Evolutionary conservation across 495 filamentous ascomycete species (phyloP).

Genomic region (Viridothelium virens): DNA sequence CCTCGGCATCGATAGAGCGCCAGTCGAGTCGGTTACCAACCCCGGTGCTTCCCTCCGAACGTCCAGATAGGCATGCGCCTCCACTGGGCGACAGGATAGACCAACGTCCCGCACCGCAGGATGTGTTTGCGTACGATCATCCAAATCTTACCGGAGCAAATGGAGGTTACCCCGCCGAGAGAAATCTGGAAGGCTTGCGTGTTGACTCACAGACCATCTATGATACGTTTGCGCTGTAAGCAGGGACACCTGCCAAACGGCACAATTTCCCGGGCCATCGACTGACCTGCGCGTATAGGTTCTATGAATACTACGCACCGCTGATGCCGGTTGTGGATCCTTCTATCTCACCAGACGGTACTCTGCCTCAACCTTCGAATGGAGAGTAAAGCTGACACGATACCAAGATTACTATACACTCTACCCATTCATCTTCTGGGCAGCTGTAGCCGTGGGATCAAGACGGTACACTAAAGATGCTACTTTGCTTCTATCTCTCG

Average conservation of each 20-base stretch:
- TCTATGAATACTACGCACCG: constrained; percentile 10
- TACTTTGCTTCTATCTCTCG: neutral
- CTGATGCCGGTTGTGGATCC: constrained; percentile 1
- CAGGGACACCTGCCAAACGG: neutral
- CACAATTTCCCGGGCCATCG: neutral
- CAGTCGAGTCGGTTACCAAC: neutral
- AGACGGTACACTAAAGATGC: constrained; percentile 9
- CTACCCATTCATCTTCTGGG: constrained; percentile 1
- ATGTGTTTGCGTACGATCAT: neutral
- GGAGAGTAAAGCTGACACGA: neutral
- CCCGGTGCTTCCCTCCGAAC: neutral
- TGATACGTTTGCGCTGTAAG: neutral
- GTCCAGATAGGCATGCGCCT: neutral
- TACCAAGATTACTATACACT: neutral
- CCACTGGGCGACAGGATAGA: neutral
- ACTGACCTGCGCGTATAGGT: neutral
- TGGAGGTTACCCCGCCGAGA: neutral
- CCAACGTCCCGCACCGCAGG: neutral
- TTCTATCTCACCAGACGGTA: neutral
- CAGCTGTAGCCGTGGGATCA: neutral
- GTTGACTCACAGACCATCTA: neutral
- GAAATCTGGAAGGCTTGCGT: neutral
- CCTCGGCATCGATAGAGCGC: neutral
- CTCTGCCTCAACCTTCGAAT: neutral
- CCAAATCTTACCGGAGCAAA: constrained; percentile 4